phyloP scores from a whole-genome alignment of 2,329 filamentous ascomycete species.

The Aspergillus sojae region DNA sequence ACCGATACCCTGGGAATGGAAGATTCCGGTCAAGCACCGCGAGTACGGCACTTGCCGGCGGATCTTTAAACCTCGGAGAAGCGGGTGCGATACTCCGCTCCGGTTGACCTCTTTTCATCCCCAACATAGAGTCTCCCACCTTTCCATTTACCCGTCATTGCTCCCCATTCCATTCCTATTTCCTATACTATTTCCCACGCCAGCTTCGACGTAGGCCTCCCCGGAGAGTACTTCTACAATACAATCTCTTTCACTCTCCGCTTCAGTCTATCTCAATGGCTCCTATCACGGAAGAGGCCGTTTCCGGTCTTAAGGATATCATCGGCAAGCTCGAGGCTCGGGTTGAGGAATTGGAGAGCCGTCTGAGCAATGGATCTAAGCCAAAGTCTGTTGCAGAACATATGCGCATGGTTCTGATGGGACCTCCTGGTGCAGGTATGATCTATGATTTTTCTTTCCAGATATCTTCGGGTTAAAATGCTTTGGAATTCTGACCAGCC shows the following conservation, averaged over 20 bases:
- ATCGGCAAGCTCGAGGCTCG: constrained; percentile 82
- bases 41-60: not conserved
- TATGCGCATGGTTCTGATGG: constrained; percentile 96
- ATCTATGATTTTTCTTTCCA: not conserved
- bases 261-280: constrained; percentile 66
- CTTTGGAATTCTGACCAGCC: constrained; percentile 23
- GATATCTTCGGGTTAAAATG: not conserved
- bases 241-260: constrained; percentile 28
- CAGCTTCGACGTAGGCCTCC: constrained; percentile 17
- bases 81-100: constrained; percentile 27
- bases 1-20: not conserved
- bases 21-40: not conserved
- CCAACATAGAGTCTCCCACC: constrained; percentile 24
- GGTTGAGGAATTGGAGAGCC: constrained; percentile 80
- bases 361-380: constrained; percentile 57
- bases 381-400: constrained; percentile 59
- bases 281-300: constrained; percentile 76
- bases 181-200: constrained; percentile 19
- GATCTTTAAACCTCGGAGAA: constrained; percentile 32
- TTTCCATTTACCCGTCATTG: constrained; percentile 33
- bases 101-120: constrained; percentile 24
- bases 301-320: constrained; percentile 81
- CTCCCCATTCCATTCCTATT: constrained; percentile 20
- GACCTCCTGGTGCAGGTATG: constrained; percentile 91
- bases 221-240: constrained; percentile 19